A percentile compares a stretch with the other conserved stretches of the same genome.
These are phyloP conservation scores for Aspergillus pseudoviridinutans DNA, from an alignment of 2,329 filamentous ascomycete species.

Conservation along the genomic window DNA sequence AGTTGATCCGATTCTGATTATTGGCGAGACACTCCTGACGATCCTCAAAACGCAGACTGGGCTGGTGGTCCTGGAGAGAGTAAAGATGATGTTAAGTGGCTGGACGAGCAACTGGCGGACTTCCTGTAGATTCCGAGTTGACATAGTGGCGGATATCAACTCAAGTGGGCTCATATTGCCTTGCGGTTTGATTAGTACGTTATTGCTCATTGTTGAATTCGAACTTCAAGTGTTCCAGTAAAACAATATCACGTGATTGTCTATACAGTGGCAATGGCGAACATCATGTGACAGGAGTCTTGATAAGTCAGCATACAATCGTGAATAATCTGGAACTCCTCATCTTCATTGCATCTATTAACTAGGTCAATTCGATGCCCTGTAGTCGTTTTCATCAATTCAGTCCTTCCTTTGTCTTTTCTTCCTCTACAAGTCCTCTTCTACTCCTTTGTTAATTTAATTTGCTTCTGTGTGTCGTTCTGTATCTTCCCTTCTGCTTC, in stretches of 20 bases:
- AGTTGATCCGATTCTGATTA: constrained; percentile 24
- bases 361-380: neutral
- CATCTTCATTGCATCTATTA: neutral
- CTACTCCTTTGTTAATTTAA: constrained; percentile 4
- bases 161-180: neutral
- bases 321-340: neutral
- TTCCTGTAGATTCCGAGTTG: constrained; percentile 43
- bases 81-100: constrained; percentile 66
- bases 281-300: neutral
- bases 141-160: neutral
- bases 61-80: constrained; percentile 68
- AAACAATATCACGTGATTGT: neutral
- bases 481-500: neutral
- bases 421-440: constrained; percentile 2
- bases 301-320: neutral
- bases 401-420: constrained; percentile 4
- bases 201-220: no score
- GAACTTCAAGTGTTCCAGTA: no score
- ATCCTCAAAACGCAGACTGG: constrained; percentile 42
- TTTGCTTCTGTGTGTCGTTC: neutral
- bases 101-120: constrained; percentile 58
- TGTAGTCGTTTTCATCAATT: neutral
- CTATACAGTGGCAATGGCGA: neutral
- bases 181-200: neutral
- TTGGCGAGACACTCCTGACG: constrained; percentile 9